These are phyloP conservation scores for Clonostachys chloroleuca DNA, from an alignment of 2,329 filamentous ascomycete species.

Conservation along the genomic window DNA sequence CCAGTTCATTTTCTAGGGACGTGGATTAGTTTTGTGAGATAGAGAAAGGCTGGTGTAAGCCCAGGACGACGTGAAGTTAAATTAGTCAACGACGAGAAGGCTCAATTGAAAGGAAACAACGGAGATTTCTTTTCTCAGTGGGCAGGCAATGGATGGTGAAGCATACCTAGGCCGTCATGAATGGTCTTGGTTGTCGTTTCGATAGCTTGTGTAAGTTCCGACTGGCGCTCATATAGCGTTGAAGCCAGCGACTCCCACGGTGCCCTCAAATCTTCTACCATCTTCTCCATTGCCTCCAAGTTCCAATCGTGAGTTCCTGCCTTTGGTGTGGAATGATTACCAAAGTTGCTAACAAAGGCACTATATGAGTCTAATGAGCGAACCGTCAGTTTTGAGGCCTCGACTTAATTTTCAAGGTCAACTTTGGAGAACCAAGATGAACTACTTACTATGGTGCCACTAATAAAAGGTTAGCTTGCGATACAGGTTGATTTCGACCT, in stretches of 20 bases:
- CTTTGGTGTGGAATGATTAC: constrained; percentile 20
- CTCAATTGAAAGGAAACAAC: background rate
- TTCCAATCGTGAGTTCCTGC: constrained; percentile 35
- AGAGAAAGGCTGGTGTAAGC: too few species aligned
- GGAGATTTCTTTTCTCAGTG: background rate
- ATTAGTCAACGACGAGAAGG: too few species aligned
- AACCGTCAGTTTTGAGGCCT: background rate
- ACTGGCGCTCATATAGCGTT: constrained; percentile 1
- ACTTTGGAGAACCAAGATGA: background rate
- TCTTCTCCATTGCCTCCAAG: constrained; percentile 28
- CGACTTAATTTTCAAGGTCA: too few species aligned
- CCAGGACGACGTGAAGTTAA: too few species aligned
- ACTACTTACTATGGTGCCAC: constrained; percentile 17
- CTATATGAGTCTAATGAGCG: constrained; percentile 2
- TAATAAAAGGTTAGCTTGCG: constrained; percentile 3
- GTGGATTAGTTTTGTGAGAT: too few species aligned
- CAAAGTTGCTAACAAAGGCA: constrained; percentile 36
- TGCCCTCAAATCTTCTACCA: constrained; percentile 22
- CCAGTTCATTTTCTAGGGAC: too few species aligned
- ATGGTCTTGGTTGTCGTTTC: background rate
- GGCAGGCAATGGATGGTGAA: background rate
- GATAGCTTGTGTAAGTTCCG: background rate
- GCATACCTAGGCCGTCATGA: background rate
- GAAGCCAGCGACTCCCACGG: constrained; percentile 21
- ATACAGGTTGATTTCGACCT: background rate